Percentiles rank a stretch among this genome's conserved stretches.
Conservation (phyloP, 2,329 filamentous ascomycete species). For the Cordyceps farinosa region DNA sequence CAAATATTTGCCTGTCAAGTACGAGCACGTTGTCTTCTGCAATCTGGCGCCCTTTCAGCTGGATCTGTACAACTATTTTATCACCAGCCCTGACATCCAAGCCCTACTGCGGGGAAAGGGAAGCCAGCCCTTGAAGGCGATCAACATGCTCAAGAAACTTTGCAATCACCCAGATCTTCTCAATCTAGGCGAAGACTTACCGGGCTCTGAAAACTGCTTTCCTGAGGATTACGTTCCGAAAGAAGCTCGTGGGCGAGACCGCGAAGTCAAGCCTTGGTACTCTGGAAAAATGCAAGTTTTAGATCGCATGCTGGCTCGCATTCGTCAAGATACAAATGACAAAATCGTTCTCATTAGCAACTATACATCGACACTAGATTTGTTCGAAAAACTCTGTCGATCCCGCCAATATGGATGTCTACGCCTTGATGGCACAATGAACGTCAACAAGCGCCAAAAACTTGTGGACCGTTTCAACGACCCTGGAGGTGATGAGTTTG, state of each 20-base stretch:
- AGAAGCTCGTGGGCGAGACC: conserved; percentile 80
- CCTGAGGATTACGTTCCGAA: conserved; percentile 87
- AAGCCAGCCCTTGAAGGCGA: conserved; percentile 93
- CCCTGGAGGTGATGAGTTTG: conserved; percentile 81
- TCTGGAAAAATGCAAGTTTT: conserved; percentile 98
- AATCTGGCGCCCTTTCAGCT: conserved; percentile 89
- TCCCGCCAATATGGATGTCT: conserved; percentile 79
- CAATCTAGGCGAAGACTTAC: conserved; percentile 76
- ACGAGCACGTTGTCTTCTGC: conserved; percentile 98
- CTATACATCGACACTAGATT: conserved; percentile 91
- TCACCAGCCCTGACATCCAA: conserved; percentile 92
- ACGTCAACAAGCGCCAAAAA: conserved; percentile 93
- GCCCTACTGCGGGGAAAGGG: conserved; percentile 88
- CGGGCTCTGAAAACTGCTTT: conserved; percentile 76
- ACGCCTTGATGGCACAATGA: conserved; percentile 95
- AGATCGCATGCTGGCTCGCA: conserved; percentile 95
- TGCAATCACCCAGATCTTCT: conserved; percentile 97
- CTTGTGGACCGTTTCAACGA: conserved; percentile 98
- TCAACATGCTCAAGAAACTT: conserved; percentile 94
- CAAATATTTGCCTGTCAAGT: conserved; percentile 96
- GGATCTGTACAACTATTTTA: conserved; percentile 94
- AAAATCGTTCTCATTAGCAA: conserved; percentile 99
- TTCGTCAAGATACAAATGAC: conserved; percentile 93
- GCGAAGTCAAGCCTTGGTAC: conserved; percentile 92
- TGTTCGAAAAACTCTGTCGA: conserved; percentile 89